Evolutionary conservation across 179 eudicot genomes (phyloP).

Genomic region (Heliamphora pulchella): DNA sequence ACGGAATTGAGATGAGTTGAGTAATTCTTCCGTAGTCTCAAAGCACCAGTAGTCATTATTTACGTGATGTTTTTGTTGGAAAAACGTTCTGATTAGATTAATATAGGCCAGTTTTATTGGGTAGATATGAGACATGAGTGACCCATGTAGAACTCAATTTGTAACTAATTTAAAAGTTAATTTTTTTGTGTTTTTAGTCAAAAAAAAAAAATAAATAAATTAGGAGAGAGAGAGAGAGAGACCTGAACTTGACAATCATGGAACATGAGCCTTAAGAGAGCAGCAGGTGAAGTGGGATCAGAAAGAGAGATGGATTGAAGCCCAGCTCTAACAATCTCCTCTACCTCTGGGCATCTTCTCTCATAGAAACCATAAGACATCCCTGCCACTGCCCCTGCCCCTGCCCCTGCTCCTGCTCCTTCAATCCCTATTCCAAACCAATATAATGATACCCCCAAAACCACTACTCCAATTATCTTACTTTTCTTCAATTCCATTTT

Average conservation of each 20-base stretch:
- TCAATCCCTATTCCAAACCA: background rate
- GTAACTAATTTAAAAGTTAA: no score
- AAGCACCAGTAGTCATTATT: no score
- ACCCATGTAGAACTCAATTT: no score
- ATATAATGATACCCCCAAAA: no score
- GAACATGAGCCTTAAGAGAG: conserved; percentile 57
- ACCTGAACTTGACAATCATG: conserved; percentile 87
- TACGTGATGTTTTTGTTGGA: no score
- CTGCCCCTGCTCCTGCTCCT: conserved; percentile 18
- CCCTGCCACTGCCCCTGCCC: conserved; percentile 11
- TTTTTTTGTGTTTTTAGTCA: no score
- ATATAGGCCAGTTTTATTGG: no score
- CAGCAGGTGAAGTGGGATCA: conserved; percentile 52
- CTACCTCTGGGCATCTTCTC: conserved; percentile 50
- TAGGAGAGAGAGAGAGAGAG: conserved; percentile 2
- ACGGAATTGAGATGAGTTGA: background rate
- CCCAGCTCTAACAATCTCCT: conserved; percentile 40
- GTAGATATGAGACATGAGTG: no score
- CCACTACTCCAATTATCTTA: no score
- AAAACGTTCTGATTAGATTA: no score
- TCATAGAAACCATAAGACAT: conserved; percentile 44
- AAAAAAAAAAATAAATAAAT: no score
- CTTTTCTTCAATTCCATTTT: no score
- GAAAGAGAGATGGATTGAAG: conserved; percentile 37
- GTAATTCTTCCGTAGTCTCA: background rate